Percentiles rank a stretch among this genome's conserved stretches.
phyloP scores from a whole-genome alignment of 2,329 filamentous ascomycete species.

The Aspergillus piperis region DNA sequence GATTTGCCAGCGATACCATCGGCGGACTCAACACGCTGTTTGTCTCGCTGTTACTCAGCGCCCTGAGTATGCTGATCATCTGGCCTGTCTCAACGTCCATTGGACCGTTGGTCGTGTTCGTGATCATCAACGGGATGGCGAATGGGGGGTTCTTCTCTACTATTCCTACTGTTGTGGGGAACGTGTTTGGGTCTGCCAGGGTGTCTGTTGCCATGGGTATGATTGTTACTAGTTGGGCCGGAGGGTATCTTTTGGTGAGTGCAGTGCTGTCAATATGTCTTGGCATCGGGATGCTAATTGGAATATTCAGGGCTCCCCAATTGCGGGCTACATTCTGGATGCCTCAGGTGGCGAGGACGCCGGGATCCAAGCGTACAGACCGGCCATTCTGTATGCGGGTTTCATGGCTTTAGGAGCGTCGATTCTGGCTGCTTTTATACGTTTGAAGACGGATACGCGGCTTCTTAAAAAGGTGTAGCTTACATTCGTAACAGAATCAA shows the following conservation, averaged over 20 bases:
- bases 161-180: slow-evolving; percentile 64
- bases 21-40: slow-evolving; percentile 60
- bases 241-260: slow-evolving; percentile 61
- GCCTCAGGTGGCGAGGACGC: slow-evolving; percentile 55
- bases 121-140: slow-evolving; percentile 60
- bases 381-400: slow-evolving; percentile 65
- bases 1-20: slow-evolving; percentile 56
- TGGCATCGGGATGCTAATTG: not conserved
- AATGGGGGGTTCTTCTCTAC: slow-evolving; percentile 66
- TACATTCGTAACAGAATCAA: too few species aligned
- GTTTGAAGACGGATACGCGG: slow-evolving; percentile 46
- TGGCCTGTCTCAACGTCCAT: slow-evolving; percentile 62
- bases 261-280: not conserved
- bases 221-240: slow-evolving; percentile 62
- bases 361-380: slow-evolving; percentile 57
- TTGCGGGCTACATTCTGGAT: slow-evolving; percentile 61
- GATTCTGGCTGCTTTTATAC: slow-evolving; percentile 45
- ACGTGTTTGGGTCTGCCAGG: slow-evolving; percentile 58
- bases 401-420: slow-evolving; percentile 52
- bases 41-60: slow-evolving; percentile 53
- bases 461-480: slow-evolving; percentile 30
- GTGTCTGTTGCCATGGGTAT: slow-evolving; percentile 62
- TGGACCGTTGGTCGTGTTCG: slow-evolving; percentile 58
- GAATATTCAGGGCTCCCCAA: slow-evolving; percentile 53
- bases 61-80: slow-evolving; percentile 60